Conservation (phyloP, 352 stramenopile genomes). For the Discostella stelligera region DNA sequence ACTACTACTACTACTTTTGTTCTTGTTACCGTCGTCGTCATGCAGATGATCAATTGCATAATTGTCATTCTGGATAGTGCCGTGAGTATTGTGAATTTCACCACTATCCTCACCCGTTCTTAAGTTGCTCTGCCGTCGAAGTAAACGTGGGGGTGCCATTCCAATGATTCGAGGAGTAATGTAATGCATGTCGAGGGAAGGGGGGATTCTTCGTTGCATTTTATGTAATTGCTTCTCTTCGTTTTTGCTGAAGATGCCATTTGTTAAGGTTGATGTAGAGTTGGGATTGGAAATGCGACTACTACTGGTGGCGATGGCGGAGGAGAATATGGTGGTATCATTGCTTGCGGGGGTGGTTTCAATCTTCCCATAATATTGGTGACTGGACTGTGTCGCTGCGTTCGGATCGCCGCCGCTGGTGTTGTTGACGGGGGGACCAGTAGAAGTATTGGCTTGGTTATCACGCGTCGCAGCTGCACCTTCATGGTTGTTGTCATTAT, state of each 20-base stretch:
- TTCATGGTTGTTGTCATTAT: neutral
- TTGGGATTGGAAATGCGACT: neutral
- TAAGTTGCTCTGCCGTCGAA: neutral
- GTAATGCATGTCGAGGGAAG: conserved; percentile 57
- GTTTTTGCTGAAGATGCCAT: conserved; percentile 8
- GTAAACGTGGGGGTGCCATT: conserved; percentile 38
- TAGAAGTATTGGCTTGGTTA: neutral
- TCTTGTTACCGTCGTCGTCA: neutral
- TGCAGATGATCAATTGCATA: neutral
- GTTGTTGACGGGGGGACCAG: neutral
- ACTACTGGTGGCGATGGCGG: neutral
- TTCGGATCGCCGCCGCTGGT: neutral
- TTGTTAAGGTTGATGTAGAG: neutral
- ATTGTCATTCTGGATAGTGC: neutral
- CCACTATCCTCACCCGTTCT: neutral
- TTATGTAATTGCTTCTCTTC: conserved; percentile 38
- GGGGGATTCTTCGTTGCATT: conserved; percentile 41
- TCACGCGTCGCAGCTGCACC: neutral
- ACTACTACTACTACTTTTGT: neutral
- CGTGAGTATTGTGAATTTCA: neutral
- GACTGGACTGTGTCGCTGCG: neutral
- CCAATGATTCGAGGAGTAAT: conserved; percentile 58
- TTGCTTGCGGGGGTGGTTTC: neutral
- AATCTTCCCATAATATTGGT: no score
- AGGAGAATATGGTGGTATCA: neutral